phyloP scores from a whole-genome alignment of 345 rosid genomes.

The Draba incana region DNA sequence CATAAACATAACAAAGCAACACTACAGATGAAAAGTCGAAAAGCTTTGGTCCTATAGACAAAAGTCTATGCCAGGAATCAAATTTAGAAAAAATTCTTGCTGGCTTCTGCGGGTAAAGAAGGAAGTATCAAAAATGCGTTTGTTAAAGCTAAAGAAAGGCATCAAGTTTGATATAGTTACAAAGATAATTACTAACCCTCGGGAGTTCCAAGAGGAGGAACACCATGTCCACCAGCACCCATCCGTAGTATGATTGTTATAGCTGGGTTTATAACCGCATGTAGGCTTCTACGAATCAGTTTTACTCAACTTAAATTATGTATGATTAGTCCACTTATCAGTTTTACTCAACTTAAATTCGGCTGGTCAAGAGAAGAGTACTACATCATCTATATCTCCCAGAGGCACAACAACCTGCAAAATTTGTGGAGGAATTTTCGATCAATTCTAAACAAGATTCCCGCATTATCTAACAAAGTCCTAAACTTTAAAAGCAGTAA shows the following conservation, averaged over 20 bases:
- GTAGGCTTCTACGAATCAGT: constrained; percentile 97
- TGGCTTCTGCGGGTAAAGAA: constrained; percentile 11
- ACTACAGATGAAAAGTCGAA: constrained; percentile 21
- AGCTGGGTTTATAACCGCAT: constrained; percentile 96
- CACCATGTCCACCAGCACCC: constrained; percentile 99
- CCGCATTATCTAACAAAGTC: constrained; percentile 7
- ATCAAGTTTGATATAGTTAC: neutral
- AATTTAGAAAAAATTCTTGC: constrained; percentile 1
- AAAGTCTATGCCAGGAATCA: constrained; percentile 20
- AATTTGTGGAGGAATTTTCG: neutral
- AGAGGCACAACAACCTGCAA: constrained; percentile 84
- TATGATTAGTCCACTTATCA: neutral
- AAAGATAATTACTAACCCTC: constrained; percentile 68
- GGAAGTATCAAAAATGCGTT: constrained; percentile 8
- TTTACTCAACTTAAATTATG: constrained; percentile 34
- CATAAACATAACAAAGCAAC: constrained; percentile 40
- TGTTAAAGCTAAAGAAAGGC: constrained; percentile 19
- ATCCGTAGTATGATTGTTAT: constrained; percentile 87
- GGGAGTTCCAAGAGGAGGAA: constrained; percentile 97
- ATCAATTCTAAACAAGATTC: neutral
- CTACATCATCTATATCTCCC: constrained; percentile 95
- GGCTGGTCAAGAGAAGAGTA: constrained; percentile 24
- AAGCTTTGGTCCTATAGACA: constrained; percentile 22
- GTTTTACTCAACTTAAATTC: constrained; percentile 6
- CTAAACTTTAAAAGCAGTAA: constrained; percentile 13